phyloP scores from a whole-genome alignment of 1,284 basidiomycete species.

The Neotropicomus parvogracilis region DNA sequence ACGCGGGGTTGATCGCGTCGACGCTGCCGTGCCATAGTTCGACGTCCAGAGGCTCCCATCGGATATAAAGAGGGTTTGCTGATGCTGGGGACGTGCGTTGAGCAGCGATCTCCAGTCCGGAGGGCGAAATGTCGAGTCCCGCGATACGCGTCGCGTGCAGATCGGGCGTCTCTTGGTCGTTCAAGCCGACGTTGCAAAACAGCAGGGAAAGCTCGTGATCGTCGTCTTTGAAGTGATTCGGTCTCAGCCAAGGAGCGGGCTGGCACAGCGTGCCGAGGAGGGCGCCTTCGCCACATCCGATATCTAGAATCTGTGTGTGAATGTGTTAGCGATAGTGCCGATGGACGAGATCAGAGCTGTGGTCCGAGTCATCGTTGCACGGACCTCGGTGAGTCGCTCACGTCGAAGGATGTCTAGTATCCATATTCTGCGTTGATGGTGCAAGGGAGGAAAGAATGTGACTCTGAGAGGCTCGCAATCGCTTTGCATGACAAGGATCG shows the following conservation, averaged over 20 bases:
- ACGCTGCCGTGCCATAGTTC: constrained; percentile 83
- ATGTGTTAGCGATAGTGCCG: not conserved
- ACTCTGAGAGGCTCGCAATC: constrained; percentile 45
- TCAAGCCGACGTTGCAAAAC: constrained; percentile 30
- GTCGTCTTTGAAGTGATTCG: constrained; percentile 27
- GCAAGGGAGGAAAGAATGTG: constrained; percentile 72
- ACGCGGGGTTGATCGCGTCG: constrained; percentile 69
- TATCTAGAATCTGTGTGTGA: constrained; percentile 63
- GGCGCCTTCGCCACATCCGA: constrained; percentile 78
- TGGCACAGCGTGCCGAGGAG: constrained; percentile 67
- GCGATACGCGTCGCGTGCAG: constrained; percentile 58
- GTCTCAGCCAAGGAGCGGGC: constrained; percentile 63
- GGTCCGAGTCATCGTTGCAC: constrained; percentile 17
- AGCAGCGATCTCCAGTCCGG: constrained; percentile 52
- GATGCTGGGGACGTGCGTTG: constrained; percentile 41
- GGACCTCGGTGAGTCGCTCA: constrained; percentile 56
- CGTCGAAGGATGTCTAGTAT: constrained; percentile 60
- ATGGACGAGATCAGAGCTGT: not conserved
- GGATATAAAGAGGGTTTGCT: constrained; percentile 32
- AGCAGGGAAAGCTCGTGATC: constrained; percentile 23
- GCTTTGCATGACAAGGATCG: constrained; percentile 19
- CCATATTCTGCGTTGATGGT: constrained; percentile 69
- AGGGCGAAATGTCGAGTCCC: constrained; percentile 62
- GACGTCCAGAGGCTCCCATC: constrained; percentile 75
- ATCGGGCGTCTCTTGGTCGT: constrained; percentile 47